These are phyloP conservation scores for Lactarius sanguifluus DNA, from an alignment of 768 basidiomycete genomes.

Conservation along the genomic window DNA sequence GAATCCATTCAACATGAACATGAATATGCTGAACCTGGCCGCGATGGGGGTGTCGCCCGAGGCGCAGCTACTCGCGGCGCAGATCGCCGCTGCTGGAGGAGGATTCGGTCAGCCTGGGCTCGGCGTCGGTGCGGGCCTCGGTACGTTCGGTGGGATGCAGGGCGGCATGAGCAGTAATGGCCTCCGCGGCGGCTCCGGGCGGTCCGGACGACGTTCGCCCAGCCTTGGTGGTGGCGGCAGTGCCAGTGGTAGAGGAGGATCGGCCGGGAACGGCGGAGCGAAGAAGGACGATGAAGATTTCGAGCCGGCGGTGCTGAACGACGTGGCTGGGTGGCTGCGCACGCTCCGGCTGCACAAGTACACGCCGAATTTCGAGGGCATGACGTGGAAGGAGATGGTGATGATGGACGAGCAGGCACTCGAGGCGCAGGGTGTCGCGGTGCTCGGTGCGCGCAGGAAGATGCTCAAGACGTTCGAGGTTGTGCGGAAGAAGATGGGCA, in stretches of 20 bases:
- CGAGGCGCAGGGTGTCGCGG: conserved; percentile 96
- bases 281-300: conserved; percentile 91
- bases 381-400: conserved; percentile 94
- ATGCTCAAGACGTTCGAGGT: conserved; percentile 94
- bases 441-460: conserved; percentile 95
- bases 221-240: conserved; percentile 34
- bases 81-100: conserved; percentile 64
- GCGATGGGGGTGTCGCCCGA: conserved; percentile 81
- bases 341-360: too few species aligned
- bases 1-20: conserved; percentile 60
- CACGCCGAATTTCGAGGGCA: too few species aligned
- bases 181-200: conserved; percentile 38
- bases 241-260: conserved; percentile 23
- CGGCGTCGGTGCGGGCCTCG: conserved; percentile 23
- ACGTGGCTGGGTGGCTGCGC: too few species aligned
- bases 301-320: too few species aligned
- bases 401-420: conserved; percentile 83
- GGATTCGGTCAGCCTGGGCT: conserved; percentile 56
- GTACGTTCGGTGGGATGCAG: conserved; percentile 48
- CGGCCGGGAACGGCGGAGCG: conserved; percentile 40
- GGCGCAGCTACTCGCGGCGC: conserved; percentile 81
- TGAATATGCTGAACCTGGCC: conserved; percentile 58
- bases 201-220: conserved; percentile 51
- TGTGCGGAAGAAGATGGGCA: conserved; percentile 88
- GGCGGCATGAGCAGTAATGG: conserved; percentile 31